These are phyloP conservation scores for Artemisia tridentata DNA, from an alignment of 129 eudicot genomes.

Conservation along the genomic window DNA sequence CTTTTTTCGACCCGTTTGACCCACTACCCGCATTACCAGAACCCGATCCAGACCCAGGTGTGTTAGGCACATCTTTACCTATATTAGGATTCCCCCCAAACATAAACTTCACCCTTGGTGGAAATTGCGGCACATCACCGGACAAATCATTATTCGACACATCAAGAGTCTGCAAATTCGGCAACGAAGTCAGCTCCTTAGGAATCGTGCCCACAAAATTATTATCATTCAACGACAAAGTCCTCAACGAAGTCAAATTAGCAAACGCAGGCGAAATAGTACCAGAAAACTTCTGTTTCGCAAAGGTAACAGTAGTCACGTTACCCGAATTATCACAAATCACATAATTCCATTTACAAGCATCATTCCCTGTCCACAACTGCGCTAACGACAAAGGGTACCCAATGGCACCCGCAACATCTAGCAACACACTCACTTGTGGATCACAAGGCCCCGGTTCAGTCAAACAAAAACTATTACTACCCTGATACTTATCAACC, in stretches of 20 bases:
- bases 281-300: slow-evolving; percentile 46
- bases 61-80: slow-evolving; percentile 43
- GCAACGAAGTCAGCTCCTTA: slow-evolving; percentile 32
- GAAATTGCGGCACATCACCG: slow-evolving; percentile 42
- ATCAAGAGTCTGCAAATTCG: slow-evolving; percentile 48
- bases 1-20: slow-evolving; percentile 3
- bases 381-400: slow-evolving; percentile 57
- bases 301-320: slow-evolving; percentile 48
- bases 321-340: slow-evolving; percentile 43
- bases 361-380: slow-evolving; percentile 62
- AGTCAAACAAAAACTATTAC: slow-evolving; percentile 46
- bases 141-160: slow-evolving; percentile 68
- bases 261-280: slow-evolving; percentile 61
- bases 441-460: slow-evolving; percentile 64
- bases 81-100: slow-evolving; percentile 46
- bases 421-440: slow-evolving; percentile 51
- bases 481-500: slow-evolving; percentile 32
- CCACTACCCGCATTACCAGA: slow-evolving; percentile 8
- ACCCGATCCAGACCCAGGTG: slow-evolving; percentile 25
- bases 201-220: slow-evolving; percentile 52
- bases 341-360: slow-evolving; percentile 54
- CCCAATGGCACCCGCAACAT: slow-evolving; percentile 41
- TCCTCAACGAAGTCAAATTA: slow-evolving; percentile 45
- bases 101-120: slow-evolving; percentile 32
- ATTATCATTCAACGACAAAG: slow-evolving; percentile 53